phyloP scores from a whole-genome alignment of 2,329 filamentous ascomycete genomes.

The Plectosphaerella sp. region DNA sequence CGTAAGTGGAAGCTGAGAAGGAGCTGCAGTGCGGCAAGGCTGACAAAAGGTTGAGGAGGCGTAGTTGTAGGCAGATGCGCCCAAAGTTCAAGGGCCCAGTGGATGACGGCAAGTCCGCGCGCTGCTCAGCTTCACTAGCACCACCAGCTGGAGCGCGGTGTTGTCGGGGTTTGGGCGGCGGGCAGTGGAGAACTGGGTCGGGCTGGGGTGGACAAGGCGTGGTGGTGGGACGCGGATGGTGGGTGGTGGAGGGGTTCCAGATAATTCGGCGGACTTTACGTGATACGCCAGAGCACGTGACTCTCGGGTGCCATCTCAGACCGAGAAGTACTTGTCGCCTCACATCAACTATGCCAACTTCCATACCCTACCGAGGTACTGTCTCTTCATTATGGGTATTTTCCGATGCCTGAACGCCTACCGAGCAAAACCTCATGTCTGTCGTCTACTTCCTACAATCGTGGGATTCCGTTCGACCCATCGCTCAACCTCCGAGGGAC shows the following conservation, averaged over 20 bases:
- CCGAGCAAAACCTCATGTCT: neutral
- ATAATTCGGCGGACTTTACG: neutral
- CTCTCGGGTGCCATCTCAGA: neutral
- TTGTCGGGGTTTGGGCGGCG: neutral
- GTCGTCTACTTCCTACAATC: constrained; percentile 19
- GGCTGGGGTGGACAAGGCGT: neutral
- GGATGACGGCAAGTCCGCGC: neutral
- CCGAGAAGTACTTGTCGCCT: too few species aligned
- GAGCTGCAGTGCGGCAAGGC: neutral
- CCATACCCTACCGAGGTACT: too few species aligned
- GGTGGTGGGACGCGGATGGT: neutral
- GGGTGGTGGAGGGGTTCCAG: neutral
- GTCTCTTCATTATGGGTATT: too few species aligned
- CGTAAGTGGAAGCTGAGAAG: neutral
- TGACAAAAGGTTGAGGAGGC: neutral
- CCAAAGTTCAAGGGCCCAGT: neutral
- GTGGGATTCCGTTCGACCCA: constrained; percentile 25
- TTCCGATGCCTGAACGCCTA: too few species aligned
- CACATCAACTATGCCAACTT: too few species aligned
- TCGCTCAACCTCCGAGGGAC: constrained; percentile 22
- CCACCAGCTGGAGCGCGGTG: too few species aligned
- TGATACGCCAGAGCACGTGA: neutral
- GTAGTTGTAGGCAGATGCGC: too few species aligned
- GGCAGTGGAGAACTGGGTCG: neutral
- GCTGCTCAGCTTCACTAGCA: neutral